Evolutionary conservation across 768 basidiomycete species (phyloP).

Genomic region (Termitomyces sp.): DNA sequence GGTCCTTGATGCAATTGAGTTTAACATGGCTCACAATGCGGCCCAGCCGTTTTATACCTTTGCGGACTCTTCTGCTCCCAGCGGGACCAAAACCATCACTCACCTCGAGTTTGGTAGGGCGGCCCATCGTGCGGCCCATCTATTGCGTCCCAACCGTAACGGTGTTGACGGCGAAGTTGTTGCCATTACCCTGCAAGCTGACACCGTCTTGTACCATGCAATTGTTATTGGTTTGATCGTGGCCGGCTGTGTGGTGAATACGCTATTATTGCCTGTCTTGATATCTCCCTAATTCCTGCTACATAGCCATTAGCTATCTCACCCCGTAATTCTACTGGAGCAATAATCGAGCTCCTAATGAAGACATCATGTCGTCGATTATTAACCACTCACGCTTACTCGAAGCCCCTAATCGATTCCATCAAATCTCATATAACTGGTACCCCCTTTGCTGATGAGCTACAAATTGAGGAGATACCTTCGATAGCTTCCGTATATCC

Average conservation of each 20-base stretch:
- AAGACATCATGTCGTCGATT: not conserved
- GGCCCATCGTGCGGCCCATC: constrained; percentile 28
- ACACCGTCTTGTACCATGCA: no score
- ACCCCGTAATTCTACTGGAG: no score
- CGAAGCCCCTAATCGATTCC: not conserved
- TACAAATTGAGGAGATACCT: not conserved
- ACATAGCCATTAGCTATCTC: no score
- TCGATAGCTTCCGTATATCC: not conserved
- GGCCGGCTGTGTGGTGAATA: not conserved
- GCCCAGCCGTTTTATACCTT: not conserved
- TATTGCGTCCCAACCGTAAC: no score
- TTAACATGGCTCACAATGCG: no score
- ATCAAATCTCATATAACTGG: not conserved
- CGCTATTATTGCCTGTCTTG: not conserved
- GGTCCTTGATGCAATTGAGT: no score
- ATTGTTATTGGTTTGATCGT: not conserved
- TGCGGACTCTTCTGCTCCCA: no score
- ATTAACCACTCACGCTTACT: not conserved
- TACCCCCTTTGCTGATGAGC: not conserved
- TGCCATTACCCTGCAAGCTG: no score
- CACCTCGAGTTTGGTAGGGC: constrained; percentile 34
- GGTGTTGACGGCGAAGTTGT: no score
- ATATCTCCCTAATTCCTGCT: no score
- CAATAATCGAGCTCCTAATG: not conserved
- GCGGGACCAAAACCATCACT: constrained; percentile 15